Evolutionary conservation across 176 grass and related monocot species (phyloP).

Genomic region (Miscanthus lutarioriparius): DNA sequence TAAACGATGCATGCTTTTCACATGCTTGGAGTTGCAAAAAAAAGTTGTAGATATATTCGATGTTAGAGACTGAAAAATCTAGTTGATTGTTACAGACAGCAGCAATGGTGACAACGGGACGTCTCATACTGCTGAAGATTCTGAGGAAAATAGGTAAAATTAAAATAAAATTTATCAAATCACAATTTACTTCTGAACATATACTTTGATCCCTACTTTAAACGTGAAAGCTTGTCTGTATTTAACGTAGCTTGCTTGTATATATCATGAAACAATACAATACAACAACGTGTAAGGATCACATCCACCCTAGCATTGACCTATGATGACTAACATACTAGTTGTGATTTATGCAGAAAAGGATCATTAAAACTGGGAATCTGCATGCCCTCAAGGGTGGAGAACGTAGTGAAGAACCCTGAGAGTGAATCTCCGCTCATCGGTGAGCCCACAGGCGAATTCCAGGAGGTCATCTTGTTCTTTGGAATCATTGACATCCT

Average conservation of each 20-base stretch:
- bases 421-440: constrained; percentile 54
- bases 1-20: constrained; percentile 13
- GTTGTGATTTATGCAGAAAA: constrained; percentile 51
- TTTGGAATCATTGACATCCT: constrained; percentile 93
- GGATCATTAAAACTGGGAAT: constrained; percentile 53
- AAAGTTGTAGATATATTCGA: not conserved
- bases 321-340: not conserved
- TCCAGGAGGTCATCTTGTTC: constrained; percentile 68
- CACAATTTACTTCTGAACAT: not conserved
- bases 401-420: constrained; percentile 54
- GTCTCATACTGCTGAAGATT: constrained; percentile 53
- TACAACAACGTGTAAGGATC: not conserved
- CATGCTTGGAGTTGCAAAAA: not conserved
- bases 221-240: not conserved
- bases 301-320: not conserved
- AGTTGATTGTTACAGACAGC: constrained; percentile 37
- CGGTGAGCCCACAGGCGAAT: constrained; percentile 79
- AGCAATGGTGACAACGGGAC: constrained; percentile 42
- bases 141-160: constrained; percentile 58
- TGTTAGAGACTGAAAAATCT: constrained; percentile 7
- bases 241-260: not conserved
- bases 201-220: not conserved
- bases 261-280: not conserved
- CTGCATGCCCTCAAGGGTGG: constrained; percentile 85
- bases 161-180: constrained; percentile 2